Evolutionary conservation across 1,284 basidiomycete species (phyloP), one percentile per base, ranked within the genome.

Genomic region (Bondarzewia mesenterica): DNA sequence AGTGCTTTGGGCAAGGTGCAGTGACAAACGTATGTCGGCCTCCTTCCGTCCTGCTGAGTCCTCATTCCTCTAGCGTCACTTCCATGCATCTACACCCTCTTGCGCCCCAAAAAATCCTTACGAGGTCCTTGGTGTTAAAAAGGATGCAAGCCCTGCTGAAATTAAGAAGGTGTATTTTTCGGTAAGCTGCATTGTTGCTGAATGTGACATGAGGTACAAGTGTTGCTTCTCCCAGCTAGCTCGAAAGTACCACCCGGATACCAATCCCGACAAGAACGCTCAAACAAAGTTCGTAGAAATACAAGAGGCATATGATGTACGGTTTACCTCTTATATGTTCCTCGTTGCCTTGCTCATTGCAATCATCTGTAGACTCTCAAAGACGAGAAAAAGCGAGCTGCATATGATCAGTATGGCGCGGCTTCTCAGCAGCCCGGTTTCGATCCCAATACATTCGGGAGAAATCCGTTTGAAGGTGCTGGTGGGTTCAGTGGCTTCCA

Each of bases 141-240:
- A 84, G 59, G 91, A 94, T 65, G 89, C 95, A 41, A 77, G 82
- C 22, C 64, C 82, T 16, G 80, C 85, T 39, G 93, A 99, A 57
- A 97, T 99, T 62, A 99, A 99, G 78, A 95, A 96, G 67, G 79
- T 81, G 1, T 99, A 99, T 68, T 99, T 98, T 66, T 77, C 85
- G 58, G 94, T 94, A 63, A 60, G 84, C 64, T 36, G 7, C 22
- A 5, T 22, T 42, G 14, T 25, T 10, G 6, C 41, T 25, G 5
- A 3, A 12, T 18, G 22, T 51, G 25, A 49, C 49, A 37, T 41
- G 35, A n/a, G 46, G 42, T 50, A 46, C 40, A 47, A 44, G 26
- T 22, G 26, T 48, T 53, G 35, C 49, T 48, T 29, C 42, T 26
- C 37, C 38, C 42, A 97, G 90, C 85, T 99, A 54, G 96, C 96